These are phyloP conservation scores for Candida maris DNA, from an alignment of 805 yeast genomes.

Conservation along the genomic window DNA sequence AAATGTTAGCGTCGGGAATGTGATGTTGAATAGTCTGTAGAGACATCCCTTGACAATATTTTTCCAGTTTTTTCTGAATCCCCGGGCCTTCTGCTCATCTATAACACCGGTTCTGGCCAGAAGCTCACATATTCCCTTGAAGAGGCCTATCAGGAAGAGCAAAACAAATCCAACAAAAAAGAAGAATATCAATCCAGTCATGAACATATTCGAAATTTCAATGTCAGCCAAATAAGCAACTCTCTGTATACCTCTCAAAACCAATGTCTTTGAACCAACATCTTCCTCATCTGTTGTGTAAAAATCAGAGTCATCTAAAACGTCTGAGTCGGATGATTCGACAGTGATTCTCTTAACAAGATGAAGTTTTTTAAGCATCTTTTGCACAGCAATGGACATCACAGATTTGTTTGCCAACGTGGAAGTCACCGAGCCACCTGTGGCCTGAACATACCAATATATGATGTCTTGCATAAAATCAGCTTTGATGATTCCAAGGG, in stretches of 20 bases:
- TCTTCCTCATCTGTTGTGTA: constrained; percentile 73
- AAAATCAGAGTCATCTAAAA: constrained; percentile 45
- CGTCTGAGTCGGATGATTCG: constrained; percentile 40
- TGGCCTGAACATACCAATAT: constrained; percentile 92
- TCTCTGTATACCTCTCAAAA: constrained; percentile 88
- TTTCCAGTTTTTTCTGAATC: constrained; percentile 80
- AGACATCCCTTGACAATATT: constrained; percentile 84
- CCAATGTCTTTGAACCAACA: constrained; percentile 64
- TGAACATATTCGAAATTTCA: constrained; percentile 80
- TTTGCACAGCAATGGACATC: constrained; percentile 84
- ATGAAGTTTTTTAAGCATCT: constrained; percentile 25
- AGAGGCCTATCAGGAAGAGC: constrained; percentile 51
- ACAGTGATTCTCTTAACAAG: constrained; percentile 37
- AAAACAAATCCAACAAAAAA: constrained; percentile 68
- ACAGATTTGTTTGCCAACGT: constrained; percentile 59
- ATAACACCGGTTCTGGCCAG: constrained; percentile 55
- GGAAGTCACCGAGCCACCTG: constrained; percentile 86
- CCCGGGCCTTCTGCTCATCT: constrained; percentile 62
- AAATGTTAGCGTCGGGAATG: constrained; percentile 82
- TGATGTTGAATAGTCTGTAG: constrained; percentile 76
- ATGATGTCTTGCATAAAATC: constrained; percentile 78
- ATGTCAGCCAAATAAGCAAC: constrained; percentile 81
- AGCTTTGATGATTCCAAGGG: constrained; percentile 82
- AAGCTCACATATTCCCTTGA: constrained; percentile 68
- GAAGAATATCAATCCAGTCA: constrained; percentile 84